Base-by-base conservation (phyloP, 139 green algal genomes). In the Microglena sp. region DNA sequence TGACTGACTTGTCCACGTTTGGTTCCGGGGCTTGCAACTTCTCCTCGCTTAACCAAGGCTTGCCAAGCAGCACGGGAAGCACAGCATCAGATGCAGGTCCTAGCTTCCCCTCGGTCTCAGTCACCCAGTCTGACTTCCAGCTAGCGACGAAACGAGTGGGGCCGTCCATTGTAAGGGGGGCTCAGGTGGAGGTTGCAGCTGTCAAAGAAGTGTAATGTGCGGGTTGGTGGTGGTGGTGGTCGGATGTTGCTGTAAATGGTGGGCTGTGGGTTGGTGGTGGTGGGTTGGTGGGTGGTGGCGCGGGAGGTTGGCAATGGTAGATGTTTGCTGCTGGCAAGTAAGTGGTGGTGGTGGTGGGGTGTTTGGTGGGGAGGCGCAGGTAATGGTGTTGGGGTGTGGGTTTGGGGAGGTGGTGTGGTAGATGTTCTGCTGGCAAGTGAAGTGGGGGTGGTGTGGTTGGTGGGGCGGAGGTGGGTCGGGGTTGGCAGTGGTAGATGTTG, bases 251-350 rank as follows among this genome's bases (percentile, higher is more conserved):
- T 72, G 29, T 21, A 58, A n/a, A 4, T 44, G 22, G 45, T 56
- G 29, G 53, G 5, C 6, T 50, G 33, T 58, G 74, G 72, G 32
- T 95, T 88, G 89, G 78, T 83, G 7, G 80, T 92, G 31, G 77
- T 96, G 35, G 89, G 89, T n/a, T n/a, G n/a, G n/a, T n/a, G n/a
- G n/a, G n/a, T n/a, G 1, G 90, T 89, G 1, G 78, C 93, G 45
- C 60, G 77, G 0, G 66, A 79, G 0, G 40, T 50, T 11, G 15
- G 40, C 40, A 50, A 24, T 11, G 11, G 40, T 50, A 18, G 11
- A 24, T 50, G 40, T 50, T 11, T 50, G 40, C 40, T n/a, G 40
- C 18, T 11, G 15, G 40, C 18, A 18, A 24, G 40, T 50, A 50
- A 18, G 40, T 50, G 40, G 40, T 18, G 40, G 15, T 18, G 40